Conservation (phyloP, 495 filamentous ascomycete genomes). For the Copromyces sp. region DNA sequence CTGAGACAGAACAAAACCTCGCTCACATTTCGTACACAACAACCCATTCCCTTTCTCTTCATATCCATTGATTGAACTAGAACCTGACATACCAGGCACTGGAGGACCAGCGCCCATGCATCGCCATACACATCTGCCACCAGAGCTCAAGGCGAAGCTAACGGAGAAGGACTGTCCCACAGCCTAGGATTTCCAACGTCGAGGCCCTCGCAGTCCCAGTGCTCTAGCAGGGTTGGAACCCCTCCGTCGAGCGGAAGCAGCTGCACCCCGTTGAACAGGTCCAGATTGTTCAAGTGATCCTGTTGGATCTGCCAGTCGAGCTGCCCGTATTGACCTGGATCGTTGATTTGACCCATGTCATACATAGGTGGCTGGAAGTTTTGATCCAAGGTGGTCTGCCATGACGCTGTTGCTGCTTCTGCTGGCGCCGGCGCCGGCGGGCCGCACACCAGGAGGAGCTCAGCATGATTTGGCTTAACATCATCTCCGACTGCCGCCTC, state of each 20-base stretch:
- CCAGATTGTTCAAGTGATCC: background rate
- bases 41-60: background rate
- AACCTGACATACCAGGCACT: background rate
- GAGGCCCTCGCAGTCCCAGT: constrained; percentile 19
- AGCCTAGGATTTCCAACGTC: constrained; percentile 15
- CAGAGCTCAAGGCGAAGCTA: background rate
- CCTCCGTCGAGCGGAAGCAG: constrained; percentile 2
- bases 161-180: constrained; percentile 5
- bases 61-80: background rate
- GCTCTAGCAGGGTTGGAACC: constrained; percentile 11
- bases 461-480: background rate
- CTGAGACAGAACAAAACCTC: background rate
- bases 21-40: background rate
- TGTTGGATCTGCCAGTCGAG: constrained; percentile 8
- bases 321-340: constrained; percentile 2
- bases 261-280: constrained; percentile 3
- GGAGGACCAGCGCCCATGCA: background rate
- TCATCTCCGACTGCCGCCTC: background rate
- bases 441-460: background rate
- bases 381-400: background rate
- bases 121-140: background rate
- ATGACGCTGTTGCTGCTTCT: background rate
- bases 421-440: background rate
- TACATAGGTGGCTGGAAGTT: background rate
- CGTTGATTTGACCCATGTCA: background rate